Base-by-base conservation (phyloP, 2,329 filamentous ascomycete species). In the Arthrocladium fulminans region DNA sequence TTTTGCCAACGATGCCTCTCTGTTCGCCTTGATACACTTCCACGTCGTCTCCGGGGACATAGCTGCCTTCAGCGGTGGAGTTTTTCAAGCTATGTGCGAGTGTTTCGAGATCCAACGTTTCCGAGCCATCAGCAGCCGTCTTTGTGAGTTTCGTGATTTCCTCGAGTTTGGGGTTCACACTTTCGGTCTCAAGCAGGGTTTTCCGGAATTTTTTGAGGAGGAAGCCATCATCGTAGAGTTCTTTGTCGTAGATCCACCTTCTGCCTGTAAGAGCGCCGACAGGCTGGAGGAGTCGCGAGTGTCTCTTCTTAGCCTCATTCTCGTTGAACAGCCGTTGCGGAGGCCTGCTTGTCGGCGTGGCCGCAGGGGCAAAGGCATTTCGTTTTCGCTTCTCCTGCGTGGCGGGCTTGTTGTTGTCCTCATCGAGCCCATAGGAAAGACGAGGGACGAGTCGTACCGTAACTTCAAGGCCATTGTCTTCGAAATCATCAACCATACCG, bases 1-100 rank as follows among this genome's bases (percentile, higher is more conserved):
- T 88, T 59, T 83, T 88, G 60, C 92, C 92, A 25, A 86, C 75
- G 12, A 97, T 84, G 45, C 92, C 92, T 62, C 85, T 88, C 63
- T 98, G 92, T 69, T 98, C 92, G 56, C 92, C 92, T 49, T 89
- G 82, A 65, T 89, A 97, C 37, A 98, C 88, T 66, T 97, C 90
- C 19, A 98, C 89, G n/a, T 89, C 81, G 64, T 98, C 92, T 27
- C 94, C 94, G 2, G 89, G 86, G 3, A 94, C 77, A 61, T 95
- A 98, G 2, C 85, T 84, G 27, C 89, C 84, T 52, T 85, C 84
- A 7, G 82, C 80, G 51, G 85, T 86, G 57, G 81, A 85, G 51
- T 87, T 86, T 63, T 94, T 95, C 47, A 97, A 73, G 56, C 88
- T 95, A 42, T 88, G 86, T 7, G 90, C 88, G 46, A 98, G 75